phyloP scores from a whole-genome alignment of 176 grass and related monocot genomes.

The Musa acuminata region DNA sequence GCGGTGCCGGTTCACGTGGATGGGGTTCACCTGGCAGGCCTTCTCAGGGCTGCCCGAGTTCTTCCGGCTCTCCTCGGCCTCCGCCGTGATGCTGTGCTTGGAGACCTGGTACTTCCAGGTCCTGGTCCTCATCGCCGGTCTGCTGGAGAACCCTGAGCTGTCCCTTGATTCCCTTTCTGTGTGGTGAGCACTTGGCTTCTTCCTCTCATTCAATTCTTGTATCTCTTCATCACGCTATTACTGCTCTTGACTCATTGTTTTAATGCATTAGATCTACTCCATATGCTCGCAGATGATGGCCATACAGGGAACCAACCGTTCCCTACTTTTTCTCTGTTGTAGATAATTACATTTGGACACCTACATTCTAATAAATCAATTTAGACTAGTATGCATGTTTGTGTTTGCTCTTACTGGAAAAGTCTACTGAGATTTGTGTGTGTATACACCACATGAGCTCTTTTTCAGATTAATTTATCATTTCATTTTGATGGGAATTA shows the following conservation, averaged over 20 bases:
- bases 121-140: conserved; percentile 50
- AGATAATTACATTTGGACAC: background rate
- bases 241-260: too few species aligned
- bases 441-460: too few species aligned
- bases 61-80: conserved; percentile 33
- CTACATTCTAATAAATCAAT: too few species aligned
- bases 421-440: too few species aligned
- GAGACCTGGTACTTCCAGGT: conserved; percentile 50
- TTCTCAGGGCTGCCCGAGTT: conserved; percentile 33
- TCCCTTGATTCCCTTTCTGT: conserved; percentile 47
- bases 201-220: background rate
- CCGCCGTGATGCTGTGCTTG: conserved; percentile 45
- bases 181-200: conserved; percentile 17
- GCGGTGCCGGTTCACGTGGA: conserved; percentile 35
- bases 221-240: too few species aligned
- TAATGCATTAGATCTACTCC: too few species aligned
- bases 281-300: too few species aligned
- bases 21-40: conserved; percentile 41
- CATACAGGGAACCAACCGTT: too few species aligned
- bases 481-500: too few species aligned
- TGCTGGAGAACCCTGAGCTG: conserved; percentile 49
- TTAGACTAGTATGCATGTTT: too few species aligned
- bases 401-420: too few species aligned
- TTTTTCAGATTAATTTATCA: too few species aligned
- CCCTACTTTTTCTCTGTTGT: background rate